Evolutionary conservation across 768 basidiomycete genomes (phyloP), one percentile per base, ranked within the genome.

Genomic region (Trametes cubensis): DNA sequence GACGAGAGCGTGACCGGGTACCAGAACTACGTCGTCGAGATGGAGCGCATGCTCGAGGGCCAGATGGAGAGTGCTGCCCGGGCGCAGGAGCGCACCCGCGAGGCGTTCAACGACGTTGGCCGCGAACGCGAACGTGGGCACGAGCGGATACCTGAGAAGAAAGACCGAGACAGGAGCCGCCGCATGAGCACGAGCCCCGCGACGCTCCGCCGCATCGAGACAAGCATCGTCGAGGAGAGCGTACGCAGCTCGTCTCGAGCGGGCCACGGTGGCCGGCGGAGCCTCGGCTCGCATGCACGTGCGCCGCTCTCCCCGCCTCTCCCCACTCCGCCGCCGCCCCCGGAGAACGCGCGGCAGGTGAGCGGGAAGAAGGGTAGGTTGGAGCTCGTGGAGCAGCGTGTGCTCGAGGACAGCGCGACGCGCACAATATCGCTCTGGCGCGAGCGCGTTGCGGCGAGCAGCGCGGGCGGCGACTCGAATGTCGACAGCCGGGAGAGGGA

Each of bases 401-500:
- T 76, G 28, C 45, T 75, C 41, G 75, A 76, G 60, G 75, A 76
- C 56, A 71, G 71, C 44, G 73, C 75, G 13, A 63, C 70, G 54
- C 71, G 72, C 47, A 76, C 72, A n/a, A 72, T 76, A 52, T 72
- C 75, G 28, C 55, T 75, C 14, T 76, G 75, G 75, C 70, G 75
- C 44, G 74, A 76, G 65, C 60, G 62, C 2, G 75, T 76, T 23
- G 74, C 74, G 47, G 67, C 71, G 66, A 71, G 70, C 49, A 61
- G 59, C 30, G 66, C 53, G 26, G 70, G 64, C 28, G 62, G 55
- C 3, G 68, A 64, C 42, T 34, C 51, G 14, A 41, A 25, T 23
- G 39, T 49, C 52, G 62, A 55, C 28, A 40, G 17, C 1, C 55
- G 38, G 21, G 15, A 8, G 45, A 7, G 10, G 21, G 38, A n/a